Evolutionary conservation across 2,329 filamentous ascomycete genomes (phyloP).

Genomic region (Pseudogymnoascus verrucosus): DNA sequence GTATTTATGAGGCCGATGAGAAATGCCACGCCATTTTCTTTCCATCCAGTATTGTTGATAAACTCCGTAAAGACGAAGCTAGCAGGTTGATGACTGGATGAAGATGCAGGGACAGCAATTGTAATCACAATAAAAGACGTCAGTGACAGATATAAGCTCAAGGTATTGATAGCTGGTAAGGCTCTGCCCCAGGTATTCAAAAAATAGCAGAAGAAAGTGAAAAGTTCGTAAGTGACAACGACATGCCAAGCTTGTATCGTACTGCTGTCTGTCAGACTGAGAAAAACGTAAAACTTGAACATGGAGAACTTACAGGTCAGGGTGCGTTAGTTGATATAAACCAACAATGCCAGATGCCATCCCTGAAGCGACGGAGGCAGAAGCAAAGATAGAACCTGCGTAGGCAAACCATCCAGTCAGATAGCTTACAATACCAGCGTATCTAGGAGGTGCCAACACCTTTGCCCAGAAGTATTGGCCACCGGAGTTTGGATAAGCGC

Average conservation of each 20-base stretch:
- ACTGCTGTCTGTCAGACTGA: conserved; percentile 12
- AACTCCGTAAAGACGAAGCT: conserved; percentile 48
- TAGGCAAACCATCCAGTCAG: conserved; percentile 42
- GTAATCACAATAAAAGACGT: conserved; percentile 34
- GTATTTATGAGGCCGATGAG: conserved; percentile 31
- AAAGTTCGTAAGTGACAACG: conserved; percentile 30
- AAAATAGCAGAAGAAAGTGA: conserved; percentile 31
- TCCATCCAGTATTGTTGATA: conserved; percentile 40
- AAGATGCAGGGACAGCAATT: conserved; percentile 33
- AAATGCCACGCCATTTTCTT: conserved; percentile 36
- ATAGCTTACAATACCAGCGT: conserved; percentile 32
- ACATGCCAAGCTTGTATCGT: conserved; percentile 34
- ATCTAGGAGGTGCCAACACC: conserved; percentile 32
- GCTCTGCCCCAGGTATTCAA: conserved; percentile 35
- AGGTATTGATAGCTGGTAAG: conserved; percentile 23
- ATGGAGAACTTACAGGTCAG: conserved; percentile 38
- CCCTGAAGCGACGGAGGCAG: conserved; percentile 42
- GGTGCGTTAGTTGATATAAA: conserved; percentile 44
- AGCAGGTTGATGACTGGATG: conserved; percentile 33
- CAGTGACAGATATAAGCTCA: conserved; percentile 30
- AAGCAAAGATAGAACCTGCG: conserved; percentile 45
- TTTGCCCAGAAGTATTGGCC: conserved; percentile 39
- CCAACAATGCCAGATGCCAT: conserved; percentile 41
- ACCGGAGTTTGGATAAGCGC: conserved; percentile 35
- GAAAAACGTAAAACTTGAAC: neutral